Evolutionary conservation across 345 rosid genomes (phyloP).

Genomic region (Citrus australasica): DNA sequence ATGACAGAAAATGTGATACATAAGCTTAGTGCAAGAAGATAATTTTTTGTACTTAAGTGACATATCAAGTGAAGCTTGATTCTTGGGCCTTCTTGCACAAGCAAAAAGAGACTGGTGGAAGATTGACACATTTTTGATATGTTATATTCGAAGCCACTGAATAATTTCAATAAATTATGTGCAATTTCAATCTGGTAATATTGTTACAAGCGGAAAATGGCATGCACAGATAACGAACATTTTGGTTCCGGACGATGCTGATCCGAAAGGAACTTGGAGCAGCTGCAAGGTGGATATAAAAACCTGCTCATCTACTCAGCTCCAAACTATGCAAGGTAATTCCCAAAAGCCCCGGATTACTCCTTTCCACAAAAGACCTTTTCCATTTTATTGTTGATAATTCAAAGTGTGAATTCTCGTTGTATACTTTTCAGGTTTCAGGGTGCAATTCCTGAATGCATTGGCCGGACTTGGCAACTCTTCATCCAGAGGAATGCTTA

Average conservation of each 20-base stretch:
- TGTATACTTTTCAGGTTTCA: constrained; percentile 39
- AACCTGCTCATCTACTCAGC: constrained; percentile 59
- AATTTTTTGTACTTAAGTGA: background rate
- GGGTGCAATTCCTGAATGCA: constrained; percentile 61
- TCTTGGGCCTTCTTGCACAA: no score
- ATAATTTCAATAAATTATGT: no score
- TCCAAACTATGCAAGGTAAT: constrained; percentile 70
- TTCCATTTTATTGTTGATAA: no score
- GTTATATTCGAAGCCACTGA: no score
- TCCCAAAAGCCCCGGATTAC: background rate
- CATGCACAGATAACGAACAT: constrained; percentile 64
- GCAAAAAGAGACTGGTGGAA: no score
- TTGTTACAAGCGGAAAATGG: no score
- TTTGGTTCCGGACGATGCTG: constrained; percentile 74
- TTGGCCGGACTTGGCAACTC: constrained; percentile 46
- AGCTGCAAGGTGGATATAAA: constrained; percentile 67
- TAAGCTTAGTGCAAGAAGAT: background rate
- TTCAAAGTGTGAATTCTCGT: background rate
- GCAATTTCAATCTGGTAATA: no score
- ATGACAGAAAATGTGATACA: background rate
- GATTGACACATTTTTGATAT: no score
- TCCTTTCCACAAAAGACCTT: no score
- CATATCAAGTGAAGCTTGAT: background rate
- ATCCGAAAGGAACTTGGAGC: constrained; percentile 77
- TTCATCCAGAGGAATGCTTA: constrained; percentile 67